These are phyloP conservation scores for Thelonectria discophora DNA, from an alignment of 2,329 filamentous ascomycete genomes.

Conservation along the genomic window DNA sequence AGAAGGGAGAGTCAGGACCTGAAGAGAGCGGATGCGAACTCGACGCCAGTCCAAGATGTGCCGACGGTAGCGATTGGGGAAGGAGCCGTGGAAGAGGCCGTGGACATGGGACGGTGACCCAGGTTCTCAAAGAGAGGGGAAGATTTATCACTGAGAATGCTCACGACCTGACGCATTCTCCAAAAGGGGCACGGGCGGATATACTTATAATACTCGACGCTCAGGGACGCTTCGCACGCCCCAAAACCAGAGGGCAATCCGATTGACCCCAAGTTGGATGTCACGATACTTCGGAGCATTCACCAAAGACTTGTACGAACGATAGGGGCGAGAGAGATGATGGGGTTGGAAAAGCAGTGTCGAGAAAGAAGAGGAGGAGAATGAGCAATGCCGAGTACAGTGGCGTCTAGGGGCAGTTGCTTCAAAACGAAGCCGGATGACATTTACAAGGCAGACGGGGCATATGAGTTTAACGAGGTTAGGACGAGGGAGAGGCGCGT, in stretches of 20 bases:
- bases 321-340: slow-evolving; percentile 3
- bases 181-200: slow-evolving; percentile 30
- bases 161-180: slow-evolving; percentile 41
- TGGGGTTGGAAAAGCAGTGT: background rate
- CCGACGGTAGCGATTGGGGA: slow-evolving; percentile 32
- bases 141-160: slow-evolving; percentile 40
- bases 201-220: slow-evolving; percentile 39
- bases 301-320: background rate
- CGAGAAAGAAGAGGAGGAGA: background rate
- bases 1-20: slow-evolving; percentile 61
- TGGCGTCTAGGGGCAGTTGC: slow-evolving; percentile 11
- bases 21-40: slow-evolving; percentile 51
- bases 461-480: slow-evolving; percentile 16
- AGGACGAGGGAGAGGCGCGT: slow-evolving; percentile 10
- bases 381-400: slow-evolving; percentile 6
- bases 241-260: slow-evolving; percentile 12
- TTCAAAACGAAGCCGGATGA: slow-evolving; percentile 15
- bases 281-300: background rate
- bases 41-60: slow-evolving; percentile 50
- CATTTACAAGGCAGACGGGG: slow-evolving; percentile 5
- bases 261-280: slow-evolving; percentile 4
- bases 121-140: slow-evolving; percentile 31
- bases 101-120: slow-evolving; percentile 43
- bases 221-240: slow-evolving; percentile 24
- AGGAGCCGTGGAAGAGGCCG: slow-evolving; percentile 27